phyloP scores from a whole-genome alignment of 129 eudicot species.

The Mikania micrantha region DNA sequence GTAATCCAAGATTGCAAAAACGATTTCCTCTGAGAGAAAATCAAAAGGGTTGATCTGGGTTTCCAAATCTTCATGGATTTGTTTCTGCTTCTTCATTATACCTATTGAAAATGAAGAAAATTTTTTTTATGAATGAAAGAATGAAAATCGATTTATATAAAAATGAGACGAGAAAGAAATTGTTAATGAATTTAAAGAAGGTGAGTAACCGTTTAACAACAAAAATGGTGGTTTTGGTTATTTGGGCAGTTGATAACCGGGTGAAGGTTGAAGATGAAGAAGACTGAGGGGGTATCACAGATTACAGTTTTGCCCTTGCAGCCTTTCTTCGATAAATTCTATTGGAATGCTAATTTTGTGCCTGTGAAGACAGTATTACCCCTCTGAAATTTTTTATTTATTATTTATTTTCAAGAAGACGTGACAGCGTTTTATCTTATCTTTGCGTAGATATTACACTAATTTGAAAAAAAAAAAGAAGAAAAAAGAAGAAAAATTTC shows the following conservation, averaged over 20 bases:
- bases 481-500: too few species aligned
- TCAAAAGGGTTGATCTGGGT: conserved; percentile 40
- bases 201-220: conserved; percentile 50
- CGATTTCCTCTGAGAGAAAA: conserved; percentile 60
- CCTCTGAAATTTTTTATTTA: neutral
- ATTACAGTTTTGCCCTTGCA: conserved; percentile 31
- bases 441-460: too few species aligned
- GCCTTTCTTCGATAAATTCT: neutral
- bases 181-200: conserved; percentile 4
- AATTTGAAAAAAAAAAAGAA: too few species aligned
- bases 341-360: conserved; percentile 10
- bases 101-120: neutral
- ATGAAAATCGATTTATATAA: conserved; percentile 2
- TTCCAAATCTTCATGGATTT: conserved; percentile 6
- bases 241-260: conserved; percentile 41
- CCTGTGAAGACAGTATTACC: conserved; percentile 27
- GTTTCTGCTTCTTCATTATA: conserved; percentile 54
- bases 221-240: conserved; percentile 31
- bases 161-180: neutral
- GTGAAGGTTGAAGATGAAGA: conserved; percentile 39
- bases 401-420: too few species aligned
- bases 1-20: conserved; percentile 60
- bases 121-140: neutral
- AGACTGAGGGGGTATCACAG: neutral
- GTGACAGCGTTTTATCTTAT: too few species aligned